Evolutionary conservation across 768 basidiomycete genomes (phyloP).

Genomic region (Glaciozyma martinii): DNA sequence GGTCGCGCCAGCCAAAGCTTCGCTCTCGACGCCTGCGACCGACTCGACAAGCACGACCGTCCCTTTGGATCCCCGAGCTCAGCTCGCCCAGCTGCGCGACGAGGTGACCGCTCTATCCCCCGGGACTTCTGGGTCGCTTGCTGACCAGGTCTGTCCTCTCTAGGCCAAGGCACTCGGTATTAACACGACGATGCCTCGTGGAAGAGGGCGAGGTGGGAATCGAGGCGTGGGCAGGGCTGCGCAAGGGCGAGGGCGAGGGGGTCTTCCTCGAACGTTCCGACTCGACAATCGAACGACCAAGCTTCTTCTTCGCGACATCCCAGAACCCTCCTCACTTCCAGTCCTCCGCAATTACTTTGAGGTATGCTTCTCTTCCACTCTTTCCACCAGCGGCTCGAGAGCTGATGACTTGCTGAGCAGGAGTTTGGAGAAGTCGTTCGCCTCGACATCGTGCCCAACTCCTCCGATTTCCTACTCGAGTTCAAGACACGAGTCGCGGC

Average conservation of each 20-base stretch:
- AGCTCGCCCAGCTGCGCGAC: not conserved
- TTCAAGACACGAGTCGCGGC: not conserved
- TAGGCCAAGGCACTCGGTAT: not conserved
- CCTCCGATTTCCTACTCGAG: not conserved
- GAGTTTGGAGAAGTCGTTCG: not conserved
- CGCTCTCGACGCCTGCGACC: not conserved
- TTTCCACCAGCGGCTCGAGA: not conserved
- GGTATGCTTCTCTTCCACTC: not conserved
- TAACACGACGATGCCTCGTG: not conserved
- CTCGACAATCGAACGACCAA: conserved; percentile 1
- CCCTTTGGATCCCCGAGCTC: not conserved
- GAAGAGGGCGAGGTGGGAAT: not conserved
- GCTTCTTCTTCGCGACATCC: not conserved
- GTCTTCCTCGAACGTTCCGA: not conserved
- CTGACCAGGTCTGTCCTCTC: not conserved
- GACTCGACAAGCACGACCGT: no score
- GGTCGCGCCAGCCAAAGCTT: not conserved
- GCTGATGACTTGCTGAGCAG: not conserved
- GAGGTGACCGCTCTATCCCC: not conserved
- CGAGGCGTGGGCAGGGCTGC: not conserved
- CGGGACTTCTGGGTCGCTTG: not conserved
- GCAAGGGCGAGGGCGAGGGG: not conserved
- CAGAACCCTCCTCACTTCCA: not conserved
- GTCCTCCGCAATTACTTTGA: not conserved
- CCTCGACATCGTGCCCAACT: not conserved